These are phyloP conservation scores for Chiua virens DNA, from an alignment of 768 basidiomycete genomes.

Conservation along the genomic window DNA sequence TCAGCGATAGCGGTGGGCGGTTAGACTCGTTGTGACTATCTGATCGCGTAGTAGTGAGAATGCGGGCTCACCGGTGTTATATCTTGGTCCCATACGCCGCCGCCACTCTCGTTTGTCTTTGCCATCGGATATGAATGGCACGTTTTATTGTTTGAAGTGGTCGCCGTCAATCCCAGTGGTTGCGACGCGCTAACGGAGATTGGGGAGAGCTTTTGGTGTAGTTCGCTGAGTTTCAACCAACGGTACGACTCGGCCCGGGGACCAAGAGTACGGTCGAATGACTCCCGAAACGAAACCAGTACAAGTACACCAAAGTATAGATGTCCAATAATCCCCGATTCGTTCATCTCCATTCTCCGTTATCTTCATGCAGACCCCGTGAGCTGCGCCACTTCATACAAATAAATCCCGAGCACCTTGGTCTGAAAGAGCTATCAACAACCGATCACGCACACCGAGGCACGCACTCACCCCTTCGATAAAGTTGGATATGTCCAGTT, in stretches of 20 bases:
- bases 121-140: constrained; percentile 8
- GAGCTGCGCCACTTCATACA: constrained; percentile 31
- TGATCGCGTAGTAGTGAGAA: background rate
- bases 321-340: too few species aligned
- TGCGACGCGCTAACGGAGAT: too few species aligned
- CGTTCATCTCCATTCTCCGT: background rate
- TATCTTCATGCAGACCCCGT: constrained; percentile 10
- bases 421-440: constrained; percentile 19
- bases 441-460: background rate
- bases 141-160: background rate
- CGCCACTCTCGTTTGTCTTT: constrained; percentile 6
- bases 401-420: constrained; percentile 33
- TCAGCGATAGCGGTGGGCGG: too few species aligned
- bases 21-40: too few species aligned
- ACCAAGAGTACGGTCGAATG: too few species aligned
- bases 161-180: too few species aligned
- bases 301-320: background rate
- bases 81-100: constrained; percentile 18
- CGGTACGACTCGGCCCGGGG: too few species aligned
- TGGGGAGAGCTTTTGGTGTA: too few species aligned
- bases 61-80: constrained; percentile 6
- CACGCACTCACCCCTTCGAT: constrained; percentile 63
- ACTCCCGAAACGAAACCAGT: background rate
- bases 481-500: constrained; percentile 88
- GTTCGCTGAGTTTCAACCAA: constrained; percentile 24